Conservation (phyloP, 2,329 filamentous ascomycete genomes). For the Knufia fluminis region DNA sequence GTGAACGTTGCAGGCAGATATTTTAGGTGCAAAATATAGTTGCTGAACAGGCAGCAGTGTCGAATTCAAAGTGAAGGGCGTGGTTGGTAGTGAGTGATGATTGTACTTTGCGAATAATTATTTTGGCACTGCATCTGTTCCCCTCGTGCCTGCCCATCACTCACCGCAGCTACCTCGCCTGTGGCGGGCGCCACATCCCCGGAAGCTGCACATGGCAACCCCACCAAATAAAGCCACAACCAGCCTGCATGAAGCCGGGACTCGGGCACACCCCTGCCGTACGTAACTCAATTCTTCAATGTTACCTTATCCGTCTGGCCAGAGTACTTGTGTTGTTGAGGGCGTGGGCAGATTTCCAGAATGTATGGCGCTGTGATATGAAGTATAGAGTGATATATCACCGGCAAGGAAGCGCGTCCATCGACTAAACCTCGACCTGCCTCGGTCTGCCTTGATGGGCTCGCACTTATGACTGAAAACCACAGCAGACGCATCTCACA, state of each 20-base stretch:
- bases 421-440: not conserved
- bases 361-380: not conserved
- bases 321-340: not conserved
- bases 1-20: too few species aligned
- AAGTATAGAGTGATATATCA: not conserved
- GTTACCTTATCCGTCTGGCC: slow-evolving; percentile 1
- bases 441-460: not conserved
- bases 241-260: not conserved
- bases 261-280: not conserved
- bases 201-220: slow-evolving; percentile 42
- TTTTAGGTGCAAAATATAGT: too few species aligned
- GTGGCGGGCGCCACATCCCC: too few species aligned
- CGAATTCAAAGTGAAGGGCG: too few species aligned
- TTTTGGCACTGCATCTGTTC: not conserved
- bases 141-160: not conserved
- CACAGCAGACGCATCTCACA: slow-evolving; percentile 2
- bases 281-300: slow-evolving; percentile 7
- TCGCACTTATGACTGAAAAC: not conserved
- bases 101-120: too few species aligned
- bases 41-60: too few species aligned
- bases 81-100: too few species aligned
- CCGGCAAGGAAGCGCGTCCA: not conserved
- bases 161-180: too few species aligned
- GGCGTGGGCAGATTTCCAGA: not conserved
- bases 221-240: slow-evolving; percentile 44